These are phyloP conservation scores for Diaporthe nobilis DNA, from an alignment of 2,329 filamentous ascomycete species.

Conservation along the genomic window DNA sequence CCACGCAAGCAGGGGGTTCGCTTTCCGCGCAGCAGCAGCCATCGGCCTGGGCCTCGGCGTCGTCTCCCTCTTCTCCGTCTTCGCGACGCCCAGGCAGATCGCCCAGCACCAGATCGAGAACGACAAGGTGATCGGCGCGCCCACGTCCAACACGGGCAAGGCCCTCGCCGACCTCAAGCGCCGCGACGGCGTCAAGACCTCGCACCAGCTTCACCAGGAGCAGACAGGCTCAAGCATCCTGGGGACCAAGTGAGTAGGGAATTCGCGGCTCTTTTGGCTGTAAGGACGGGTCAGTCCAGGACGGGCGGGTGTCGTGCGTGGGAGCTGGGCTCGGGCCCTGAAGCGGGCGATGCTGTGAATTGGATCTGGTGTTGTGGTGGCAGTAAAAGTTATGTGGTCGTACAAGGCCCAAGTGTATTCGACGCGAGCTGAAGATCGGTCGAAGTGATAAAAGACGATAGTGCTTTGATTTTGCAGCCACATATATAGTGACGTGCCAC, in stretches of 20 bases:
- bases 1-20: constrained; percentile 25
- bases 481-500: background rate
- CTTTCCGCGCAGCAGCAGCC: constrained; percentile 20
- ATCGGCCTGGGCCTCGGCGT: constrained; percentile 19
- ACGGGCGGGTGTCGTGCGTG: background rate
- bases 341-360: background rate
- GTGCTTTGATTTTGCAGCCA: too few species aligned
- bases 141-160: constrained; percentile 31
- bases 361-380: background rate
- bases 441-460: background rate
- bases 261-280: background rate
- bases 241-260: constrained; percentile 13
- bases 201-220: constrained; percentile 37
- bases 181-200: constrained; percentile 31
- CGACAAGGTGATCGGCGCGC: constrained; percentile 34
- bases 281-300: background rate
- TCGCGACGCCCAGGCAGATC: constrained; percentile 31
- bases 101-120: constrained; percentile 38
- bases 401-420: background rate
- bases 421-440: background rate
- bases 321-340: too few species aligned
- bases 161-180: constrained; percentile 33
- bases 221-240: constrained; percentile 33
- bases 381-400: background rate
- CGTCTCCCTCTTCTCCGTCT: constrained; percentile 25